phyloP scores from a whole-genome alignment of 148 eudicot species.

The Arbutus unedo region DNA sequence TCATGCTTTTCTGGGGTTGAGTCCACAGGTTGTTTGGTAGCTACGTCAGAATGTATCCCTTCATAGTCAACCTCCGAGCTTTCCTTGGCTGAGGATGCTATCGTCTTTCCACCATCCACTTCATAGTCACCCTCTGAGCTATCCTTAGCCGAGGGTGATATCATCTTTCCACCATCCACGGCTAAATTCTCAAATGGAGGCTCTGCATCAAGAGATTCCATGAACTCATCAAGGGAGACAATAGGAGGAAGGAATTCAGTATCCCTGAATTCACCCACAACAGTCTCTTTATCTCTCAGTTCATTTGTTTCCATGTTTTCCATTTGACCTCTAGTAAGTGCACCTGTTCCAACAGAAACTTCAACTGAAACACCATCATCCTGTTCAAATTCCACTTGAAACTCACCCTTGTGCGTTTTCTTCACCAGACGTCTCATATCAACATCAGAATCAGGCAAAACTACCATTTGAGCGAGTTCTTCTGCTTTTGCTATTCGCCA shows the following conservation, averaged over 20 bases:
- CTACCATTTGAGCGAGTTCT: slow-evolving; percentile 74
- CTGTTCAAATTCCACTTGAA: slow-evolving; percentile 75
- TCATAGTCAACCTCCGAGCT: slow-evolving; percentile 26
- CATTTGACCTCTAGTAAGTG: slow-evolving; percentile 26
- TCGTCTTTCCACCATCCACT: neutral
- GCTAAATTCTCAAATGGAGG: slow-evolving; percentile 81
- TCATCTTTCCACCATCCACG: slow-evolving; percentile 36
- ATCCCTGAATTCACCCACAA: slow-evolving; percentile 52
- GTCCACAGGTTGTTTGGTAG: slow-evolving; percentile 33
- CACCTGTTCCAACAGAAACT: slow-evolving; percentile 37
- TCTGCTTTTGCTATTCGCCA: slow-evolving; percentile 98
- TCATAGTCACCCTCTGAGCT: slow-evolving; percentile 27
- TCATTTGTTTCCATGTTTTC: slow-evolving; percentile 32
- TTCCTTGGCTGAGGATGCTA: slow-evolving; percentile 29
- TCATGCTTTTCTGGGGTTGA: slow-evolving; percentile 22
- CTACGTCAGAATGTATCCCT: slow-evolving; percentile 15
- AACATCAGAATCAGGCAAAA: slow-evolving; percentile 76
- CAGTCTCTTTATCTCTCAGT: slow-evolving; percentile 22
- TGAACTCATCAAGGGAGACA: slow-evolving; percentile 85
- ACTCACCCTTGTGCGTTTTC: slow-evolving; percentile 98
- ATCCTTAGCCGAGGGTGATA: slow-evolving; percentile 28
- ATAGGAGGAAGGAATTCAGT: slow-evolving; percentile 78
- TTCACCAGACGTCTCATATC: slow-evolving; percentile 82
- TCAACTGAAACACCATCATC: slow-evolving; percentile 57
- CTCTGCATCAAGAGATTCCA: slow-evolving; percentile 90